Conservation (phyloP, 306 rosid species). For the Vigna hirtella region DNA sequence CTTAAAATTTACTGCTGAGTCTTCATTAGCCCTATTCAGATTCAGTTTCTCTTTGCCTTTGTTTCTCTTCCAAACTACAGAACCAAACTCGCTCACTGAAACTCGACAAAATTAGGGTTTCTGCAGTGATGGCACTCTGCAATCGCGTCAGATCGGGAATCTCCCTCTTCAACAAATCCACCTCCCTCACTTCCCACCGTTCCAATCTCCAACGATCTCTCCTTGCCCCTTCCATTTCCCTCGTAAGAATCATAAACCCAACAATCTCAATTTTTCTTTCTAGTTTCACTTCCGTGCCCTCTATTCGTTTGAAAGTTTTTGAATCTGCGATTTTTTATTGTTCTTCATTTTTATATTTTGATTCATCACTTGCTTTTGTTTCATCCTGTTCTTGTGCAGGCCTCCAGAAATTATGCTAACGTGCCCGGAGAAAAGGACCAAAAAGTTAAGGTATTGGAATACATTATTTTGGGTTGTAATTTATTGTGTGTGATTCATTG, state of each 20-base stretch:
- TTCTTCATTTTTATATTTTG: constrained; percentile 19
- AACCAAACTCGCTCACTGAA: constrained; percentile 11
- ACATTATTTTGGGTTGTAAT: constrained; percentile 8
- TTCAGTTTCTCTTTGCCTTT: background rate
- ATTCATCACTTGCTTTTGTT: constrained; percentile 19
- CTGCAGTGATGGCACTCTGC: constrained; percentile 61
- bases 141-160: constrained; percentile 71
- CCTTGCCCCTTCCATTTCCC: constrained; percentile 48
- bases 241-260: constrained; percentile 44
- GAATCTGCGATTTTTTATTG: background rate
- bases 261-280: background rate
- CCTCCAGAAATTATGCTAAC: constrained; percentile 64
- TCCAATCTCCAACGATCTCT: constrained; percentile 56
- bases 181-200: constrained; percentile 51
- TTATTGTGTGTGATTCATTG: constrained; percentile 12
- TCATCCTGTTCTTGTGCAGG: constrained; percentile 62
- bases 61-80: constrained; percentile 1
- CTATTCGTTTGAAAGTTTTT: background rate
- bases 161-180: constrained; percentile 54
- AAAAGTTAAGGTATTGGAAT: constrained; percentile 68
- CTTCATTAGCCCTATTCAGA: constrained; percentile 5
- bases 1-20: background rate
- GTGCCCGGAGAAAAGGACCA: constrained; percentile 61
- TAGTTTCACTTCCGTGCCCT: background rate
- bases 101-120: constrained; percentile 59